phyloP scores from a whole-genome alignment of 768 basidiomycete species.

The Rhizopogon sp. region DNA sequence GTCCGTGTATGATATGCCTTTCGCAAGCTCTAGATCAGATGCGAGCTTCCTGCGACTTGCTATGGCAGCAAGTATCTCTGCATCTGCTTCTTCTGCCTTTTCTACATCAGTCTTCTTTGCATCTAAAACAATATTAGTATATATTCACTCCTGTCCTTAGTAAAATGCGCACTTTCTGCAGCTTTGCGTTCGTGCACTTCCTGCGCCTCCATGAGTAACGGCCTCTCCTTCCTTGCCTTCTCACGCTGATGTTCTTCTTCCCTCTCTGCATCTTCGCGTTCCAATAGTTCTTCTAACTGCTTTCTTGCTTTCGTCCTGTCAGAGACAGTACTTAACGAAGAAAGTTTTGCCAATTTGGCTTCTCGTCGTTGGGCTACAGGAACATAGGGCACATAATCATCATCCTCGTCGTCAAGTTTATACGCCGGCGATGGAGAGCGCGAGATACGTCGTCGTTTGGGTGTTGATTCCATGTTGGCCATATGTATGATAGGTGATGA shows the following conservation, averaged over 20 bases:
- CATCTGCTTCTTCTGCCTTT: slow-evolving; percentile 84
- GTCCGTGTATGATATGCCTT: slow-evolving; percentile 89
- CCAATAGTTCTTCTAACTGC: slow-evolving; percentile 53
- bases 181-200: slow-evolving; percentile 87
- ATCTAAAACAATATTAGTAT: slow-evolving; percentile 40
- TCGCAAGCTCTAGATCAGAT: slow-evolving; percentile 88
- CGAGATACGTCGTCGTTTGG: slow-evolving; percentile 48
- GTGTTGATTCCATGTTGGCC: slow-evolving; percentile 16
- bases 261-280: slow-evolving; percentile 65
- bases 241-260: slow-evolving; percentile 78
- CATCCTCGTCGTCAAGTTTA: slow-evolving; percentile 60
- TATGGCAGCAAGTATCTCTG: slow-evolving; percentile 87
- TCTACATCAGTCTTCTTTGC: slow-evolving; percentile 85
- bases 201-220: slow-evolving; percentile 88
- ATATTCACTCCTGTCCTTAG: slow-evolving; percentile 2
- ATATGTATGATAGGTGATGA: not conserved
- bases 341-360: slow-evolving; percentile 72
- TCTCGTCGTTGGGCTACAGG: slow-evolving; percentile 82
- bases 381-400: slow-evolving; percentile 80
- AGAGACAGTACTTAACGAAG: slow-evolving; percentile 51
- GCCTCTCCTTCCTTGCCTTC: slow-evolving; percentile 77
- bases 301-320: slow-evolving; percentile 45
- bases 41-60: slow-evolving; percentile 87
- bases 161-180: slow-evolving; percentile 55
- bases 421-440: slow-evolving; percentile 54